Conservation (phyloP, 768 basidiomycete species). For the Mycena maculata region DNA sequence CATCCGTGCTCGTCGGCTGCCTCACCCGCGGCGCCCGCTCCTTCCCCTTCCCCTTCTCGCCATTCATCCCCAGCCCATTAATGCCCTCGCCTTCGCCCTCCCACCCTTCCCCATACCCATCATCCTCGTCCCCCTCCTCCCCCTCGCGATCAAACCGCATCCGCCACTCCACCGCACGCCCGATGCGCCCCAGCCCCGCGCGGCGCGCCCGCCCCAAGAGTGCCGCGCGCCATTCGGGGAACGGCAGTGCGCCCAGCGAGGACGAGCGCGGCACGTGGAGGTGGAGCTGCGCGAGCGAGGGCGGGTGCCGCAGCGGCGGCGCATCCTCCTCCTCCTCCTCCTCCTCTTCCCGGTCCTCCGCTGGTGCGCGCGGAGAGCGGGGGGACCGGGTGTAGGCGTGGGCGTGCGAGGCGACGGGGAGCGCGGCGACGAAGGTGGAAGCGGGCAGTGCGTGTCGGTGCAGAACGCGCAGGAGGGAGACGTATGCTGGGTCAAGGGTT, state of each 20-base stretch:
- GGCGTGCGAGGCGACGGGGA: conserved; percentile 14
- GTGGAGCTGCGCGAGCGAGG: conserved; percentile 23
- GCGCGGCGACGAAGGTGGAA: conserved; percentile 24
- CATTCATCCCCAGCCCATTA: neutral
- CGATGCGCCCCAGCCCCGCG: conserved; percentile 69
- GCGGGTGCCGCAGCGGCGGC: conserved; percentile 30
- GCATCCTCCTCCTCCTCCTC: conserved; percentile 16
- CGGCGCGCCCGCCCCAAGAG: conserved; percentile 63
- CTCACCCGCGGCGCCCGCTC: neutral
- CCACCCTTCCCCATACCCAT: too few species aligned
- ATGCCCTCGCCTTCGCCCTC: too few species aligned
- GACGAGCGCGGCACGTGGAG: conserved; percentile 6
- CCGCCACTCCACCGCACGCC: conserved; percentile 63
- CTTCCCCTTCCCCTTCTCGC: neutral
- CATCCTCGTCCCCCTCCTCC: neutral
- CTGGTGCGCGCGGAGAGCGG: too few species aligned
- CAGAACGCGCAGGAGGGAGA: conserved; percentile 63
- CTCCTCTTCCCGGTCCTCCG: neutral
- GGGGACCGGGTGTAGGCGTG: neutral
- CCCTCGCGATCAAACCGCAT: conserved; percentile 42
- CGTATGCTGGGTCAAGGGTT: conserved; percentile 54
- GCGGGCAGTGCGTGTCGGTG: conserved; percentile 53
- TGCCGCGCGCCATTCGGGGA: conserved; percentile 74
- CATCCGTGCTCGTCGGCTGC: conserved; percentile 35
- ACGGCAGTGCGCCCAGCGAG: conserved; percentile 58